Conservation (phyloP, 73 alveolate genomes). For the Breviolum minutum region DNA sequence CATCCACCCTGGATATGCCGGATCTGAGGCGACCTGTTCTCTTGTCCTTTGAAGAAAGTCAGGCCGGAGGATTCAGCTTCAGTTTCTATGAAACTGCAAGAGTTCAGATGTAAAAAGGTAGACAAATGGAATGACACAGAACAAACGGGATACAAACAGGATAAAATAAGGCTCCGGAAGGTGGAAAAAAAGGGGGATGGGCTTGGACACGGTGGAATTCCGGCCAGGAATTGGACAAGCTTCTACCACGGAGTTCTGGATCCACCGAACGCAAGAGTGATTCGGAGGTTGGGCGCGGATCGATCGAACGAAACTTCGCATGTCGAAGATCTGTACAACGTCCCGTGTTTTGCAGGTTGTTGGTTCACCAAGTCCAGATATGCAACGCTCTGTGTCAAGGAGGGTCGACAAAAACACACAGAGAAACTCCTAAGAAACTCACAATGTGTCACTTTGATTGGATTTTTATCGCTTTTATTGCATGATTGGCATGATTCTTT, state of each 20-base stretch:
- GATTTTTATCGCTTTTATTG: neutral
- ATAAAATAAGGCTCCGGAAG: too few relatives aligned
- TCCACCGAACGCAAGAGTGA: constrained; percentile 30
- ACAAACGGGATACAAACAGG: too few relatives aligned
- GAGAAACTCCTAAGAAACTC: neutral
- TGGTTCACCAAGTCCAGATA: constrained; percentile 1
- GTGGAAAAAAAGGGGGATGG: neutral
- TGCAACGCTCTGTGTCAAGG: constrained; percentile 38
- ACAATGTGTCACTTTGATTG: neutral
- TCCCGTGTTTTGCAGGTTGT: neutral
- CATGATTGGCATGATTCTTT: neutral
- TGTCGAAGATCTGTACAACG: too few relatives aligned
- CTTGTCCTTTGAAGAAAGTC: neutral
- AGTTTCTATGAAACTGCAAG: too few relatives aligned
- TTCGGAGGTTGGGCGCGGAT: constrained; percentile 23
- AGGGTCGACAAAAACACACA: neutral
- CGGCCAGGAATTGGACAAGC: constrained; percentile 25
- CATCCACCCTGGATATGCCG: neutral
- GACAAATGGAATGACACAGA: neutral
- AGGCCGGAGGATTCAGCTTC: neutral
- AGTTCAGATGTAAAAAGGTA: neutral
- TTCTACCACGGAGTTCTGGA: neutral
- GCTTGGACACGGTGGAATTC: too few relatives aligned
- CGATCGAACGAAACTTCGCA: too few relatives aligned
- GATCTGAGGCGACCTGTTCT: constrained; percentile 23